Conservation (phyloP, 208 protist genomes). For the Acanthamoeba triangularis region DNA sequence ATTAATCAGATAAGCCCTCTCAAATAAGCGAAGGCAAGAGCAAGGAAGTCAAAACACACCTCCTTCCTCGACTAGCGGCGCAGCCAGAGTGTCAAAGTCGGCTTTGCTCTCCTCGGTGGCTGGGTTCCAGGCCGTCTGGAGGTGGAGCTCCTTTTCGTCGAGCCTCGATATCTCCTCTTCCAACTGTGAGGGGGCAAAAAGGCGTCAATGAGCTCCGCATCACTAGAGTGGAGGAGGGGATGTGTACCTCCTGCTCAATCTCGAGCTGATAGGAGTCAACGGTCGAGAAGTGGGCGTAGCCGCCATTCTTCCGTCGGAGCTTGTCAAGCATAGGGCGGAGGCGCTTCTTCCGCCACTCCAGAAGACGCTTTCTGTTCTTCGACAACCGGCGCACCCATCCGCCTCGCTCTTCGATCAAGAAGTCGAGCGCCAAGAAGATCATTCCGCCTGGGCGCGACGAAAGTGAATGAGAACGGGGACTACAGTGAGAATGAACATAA, state of each 20-base stretch:
- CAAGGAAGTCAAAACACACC: neutral
- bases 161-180: neutral
- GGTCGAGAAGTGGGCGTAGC: neutral
- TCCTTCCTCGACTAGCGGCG: neutral
- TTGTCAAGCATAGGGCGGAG: neutral
- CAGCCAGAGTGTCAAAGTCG: neutral
- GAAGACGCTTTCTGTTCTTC: neutral
- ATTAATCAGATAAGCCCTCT: too few species aligned
- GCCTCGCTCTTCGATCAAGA: conserved; percentile 5
- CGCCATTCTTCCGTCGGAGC: neutral
- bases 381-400: conserved; percentile 6
- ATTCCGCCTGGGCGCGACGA: neutral
- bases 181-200: neutral
- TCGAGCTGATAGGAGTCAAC: neutral
- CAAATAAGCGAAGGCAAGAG: neutral
- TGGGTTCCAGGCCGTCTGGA: neutral
- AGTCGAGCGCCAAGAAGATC: neutral
- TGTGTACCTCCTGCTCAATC: neutral
- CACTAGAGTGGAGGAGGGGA: too few species aligned
- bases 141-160: neutral
- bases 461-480: neutral
- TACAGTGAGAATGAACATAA: too few species aligned
- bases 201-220: too few species aligned
- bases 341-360: neutral
- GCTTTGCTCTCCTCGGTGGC: neutral